phyloP scores from a whole-genome alignment of 495 filamentous ascomycete genomes.

The Aspergillus ellipticus region DNA sequence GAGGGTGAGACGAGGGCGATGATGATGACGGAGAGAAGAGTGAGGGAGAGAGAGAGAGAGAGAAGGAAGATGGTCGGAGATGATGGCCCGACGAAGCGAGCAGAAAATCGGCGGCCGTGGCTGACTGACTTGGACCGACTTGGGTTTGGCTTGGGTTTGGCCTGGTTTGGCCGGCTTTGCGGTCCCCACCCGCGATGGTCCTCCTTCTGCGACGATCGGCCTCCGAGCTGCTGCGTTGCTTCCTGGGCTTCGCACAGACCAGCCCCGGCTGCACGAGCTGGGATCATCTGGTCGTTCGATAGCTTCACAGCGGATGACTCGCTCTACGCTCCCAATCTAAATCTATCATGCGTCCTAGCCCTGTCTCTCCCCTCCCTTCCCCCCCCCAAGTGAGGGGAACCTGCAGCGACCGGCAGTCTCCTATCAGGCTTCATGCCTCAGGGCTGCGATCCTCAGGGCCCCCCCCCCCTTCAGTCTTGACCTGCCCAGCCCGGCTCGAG shows the following conservation, averaged over 20 bases:
- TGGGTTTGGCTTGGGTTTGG: not conserved
- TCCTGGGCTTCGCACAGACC: slow-evolving; percentile 20
- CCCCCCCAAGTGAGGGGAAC: not conserved
- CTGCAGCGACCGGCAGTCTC: not conserved
- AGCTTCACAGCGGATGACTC: not conserved
- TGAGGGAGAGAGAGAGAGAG: slow-evolving; percentile 1
- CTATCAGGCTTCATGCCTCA: not conserved
- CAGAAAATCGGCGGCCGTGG: slow-evolving; percentile 15
- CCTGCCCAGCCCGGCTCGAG: too few relatives aligned
- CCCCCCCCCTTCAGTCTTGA: too few relatives aligned
- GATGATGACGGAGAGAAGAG: not conserved
- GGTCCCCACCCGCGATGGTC: slow-evolving; percentile 23
- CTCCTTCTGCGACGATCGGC: slow-evolving; percentile 23
- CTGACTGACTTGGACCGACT: slow-evolving; percentile 14
- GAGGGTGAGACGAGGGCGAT: not conserved
- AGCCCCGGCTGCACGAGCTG: slow-evolving; percentile 2
- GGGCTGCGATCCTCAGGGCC: not conserved
- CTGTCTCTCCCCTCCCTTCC: too few relatives aligned
- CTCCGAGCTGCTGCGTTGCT: slow-evolving; percentile 10
- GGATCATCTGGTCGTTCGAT: not conserved
- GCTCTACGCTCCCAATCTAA: not conserved
- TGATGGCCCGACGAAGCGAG: slow-evolving; percentile 19
- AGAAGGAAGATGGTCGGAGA: slow-evolving; percentile 16
- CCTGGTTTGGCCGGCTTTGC: slow-evolving; percentile 1
- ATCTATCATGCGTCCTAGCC: not conserved